Evolutionary conservation across 2,329 filamentous ascomycete species (phyloP).

Genomic region (Alternaria infectoria): DNA sequence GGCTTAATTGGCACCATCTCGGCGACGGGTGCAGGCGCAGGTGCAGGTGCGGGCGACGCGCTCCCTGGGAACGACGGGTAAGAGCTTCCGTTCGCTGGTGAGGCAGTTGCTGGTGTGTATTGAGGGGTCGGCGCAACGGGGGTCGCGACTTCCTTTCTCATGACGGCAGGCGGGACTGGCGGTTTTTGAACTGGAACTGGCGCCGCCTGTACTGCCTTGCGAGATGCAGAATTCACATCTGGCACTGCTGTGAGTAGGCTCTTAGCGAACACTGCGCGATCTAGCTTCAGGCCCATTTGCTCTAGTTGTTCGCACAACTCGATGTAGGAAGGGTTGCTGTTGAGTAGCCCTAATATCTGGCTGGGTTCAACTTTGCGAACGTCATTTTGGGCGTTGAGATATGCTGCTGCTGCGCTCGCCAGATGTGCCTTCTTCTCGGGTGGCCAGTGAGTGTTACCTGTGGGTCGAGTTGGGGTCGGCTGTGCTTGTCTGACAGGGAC

Average conservation of each 20-base stretch:
- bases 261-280: conserved; percentile 61
- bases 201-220: conserved; percentile 20
- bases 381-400: conserved; percentile 55
- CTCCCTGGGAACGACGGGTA: conserved; percentile 24
- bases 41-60: conserved; percentile 20
- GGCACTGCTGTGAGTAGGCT: conserved; percentile 56
- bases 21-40: conserved; percentile 34
- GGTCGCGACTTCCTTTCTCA: conserved; percentile 24
- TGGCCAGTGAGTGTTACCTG: conserved; percentile 57
- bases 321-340: conserved; percentile 62
- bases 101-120: conserved; percentile 21
- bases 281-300: conserved; percentile 55
- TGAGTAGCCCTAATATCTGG: conserved; percentile 56
- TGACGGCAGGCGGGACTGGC: conserved; percentile 29
- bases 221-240: conserved; percentile 45
- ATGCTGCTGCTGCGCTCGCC: conserved; percentile 57
- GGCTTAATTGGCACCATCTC: conserved; percentile 40
- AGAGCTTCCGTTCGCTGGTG: conserved; percentile 14
- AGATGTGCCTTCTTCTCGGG: conserved; percentile 57
- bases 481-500: conserved; percentile 10
- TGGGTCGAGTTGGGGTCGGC: conserved; percentile 9
- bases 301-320: conserved; percentile 63
- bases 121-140: conserved; percentile 23
- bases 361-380: conserved; percentile 47
- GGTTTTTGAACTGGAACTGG: conserved; percentile 15